Base-by-base conservation (phyloP, 495 filamentous ascomycete species). In the Penicillium macrosclerotiorum region DNA sequence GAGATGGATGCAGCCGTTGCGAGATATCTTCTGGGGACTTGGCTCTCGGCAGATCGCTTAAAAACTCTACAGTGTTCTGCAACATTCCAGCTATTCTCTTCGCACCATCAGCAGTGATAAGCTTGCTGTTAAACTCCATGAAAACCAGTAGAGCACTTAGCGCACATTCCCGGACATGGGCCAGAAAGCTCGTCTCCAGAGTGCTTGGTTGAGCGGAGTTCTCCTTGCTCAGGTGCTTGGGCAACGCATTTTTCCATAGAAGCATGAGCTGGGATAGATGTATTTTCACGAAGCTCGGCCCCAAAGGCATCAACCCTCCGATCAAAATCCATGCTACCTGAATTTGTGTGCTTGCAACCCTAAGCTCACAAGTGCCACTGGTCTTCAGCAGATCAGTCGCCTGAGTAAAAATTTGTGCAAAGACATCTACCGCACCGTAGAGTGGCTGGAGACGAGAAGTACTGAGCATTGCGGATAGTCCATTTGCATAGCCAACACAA, bases 241-340 rank as follows among this genome's bases (percentile, higher is more conserved):
- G 93, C 25, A 99, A 71, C 3, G 93, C 91, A 68, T 96, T 97
- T 63, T 95, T 96, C 93, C 93, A 99, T 9, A 99, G 75, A n/a
- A 97, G 68, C 40, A 97, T 83, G 34, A 99, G 72, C 63, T 97
- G 93, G 3, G 92, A 92, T 14, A 99, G 76, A 70, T 97, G 93
- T 30, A 96, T 97, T 67, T 99, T 99, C 65, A 97, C 92, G 62
- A 99, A 99, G 61, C 95, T 96, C 4, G 94, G 94, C 0, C 93
- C 93, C 2, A 97, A 75, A 5, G 91, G 88, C 94, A 97, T 97
- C 18, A 99, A 68, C 0, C 93, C 93, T 25, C 93, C 93, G 44
- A 99, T 94, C 40, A 99, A 67, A 32, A 95, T 95, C 93, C 93
- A 99, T 14, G 93, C 92, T 4, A 97, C 90, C 55, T 99, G 93